Evolutionary conservation across 257 asterid genomes (phyloP), one percentile per base, ranked within the genome.

Genomic region (Solanum rostratum): DNA sequence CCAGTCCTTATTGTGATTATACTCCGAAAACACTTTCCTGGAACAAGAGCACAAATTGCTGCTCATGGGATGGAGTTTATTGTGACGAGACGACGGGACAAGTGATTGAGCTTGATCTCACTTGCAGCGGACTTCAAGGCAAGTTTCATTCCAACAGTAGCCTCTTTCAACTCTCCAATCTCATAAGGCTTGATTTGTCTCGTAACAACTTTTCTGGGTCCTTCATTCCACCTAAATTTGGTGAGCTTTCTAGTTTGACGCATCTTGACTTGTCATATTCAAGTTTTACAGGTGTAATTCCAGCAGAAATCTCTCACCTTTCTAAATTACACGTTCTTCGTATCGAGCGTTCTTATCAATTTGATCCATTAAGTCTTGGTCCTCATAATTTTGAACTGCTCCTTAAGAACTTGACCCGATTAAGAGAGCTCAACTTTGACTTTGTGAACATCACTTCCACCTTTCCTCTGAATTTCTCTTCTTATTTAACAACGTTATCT

Each of bases 231-330:
- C 62, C 49, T 11, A 83, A 85, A 45, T 79, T 88, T 53, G 83
- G 84, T 1, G 55, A 30, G 30, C 50, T 88, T 7, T 22, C 53
- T 1, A 18, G 59, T 5, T 71, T 85, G 79, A 80, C 82, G 9
- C 37, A 85, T 53, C 88, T 88, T 43, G 84, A 85, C 20, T 73
- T 85, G 49, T 88, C 90, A 5, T 2, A 0, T 43, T 85, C 90
- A 14, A 43, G 33, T 49, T 88, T 85, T 68, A 52, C 86, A 50
- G 87, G 90, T 83, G 49, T 76, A 62, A 57, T 85, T 19, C 88
- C 88, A 13, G 1, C 50, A 2, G 59, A 88, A 41, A 68, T 88
- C 22, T 79, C 84, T 50, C 20, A 52, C 0, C 84, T 85, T 18
- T 20, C 46, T 45, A 79, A 50, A 22, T 22, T 85, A n/a, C 5